Percentiles rank a stretch among this genome's conserved stretches.
phyloP scores from a whole-genome alignment of 2,329 filamentous ascomycete species.

The Teratosphaeria nubilosa region DNA sequence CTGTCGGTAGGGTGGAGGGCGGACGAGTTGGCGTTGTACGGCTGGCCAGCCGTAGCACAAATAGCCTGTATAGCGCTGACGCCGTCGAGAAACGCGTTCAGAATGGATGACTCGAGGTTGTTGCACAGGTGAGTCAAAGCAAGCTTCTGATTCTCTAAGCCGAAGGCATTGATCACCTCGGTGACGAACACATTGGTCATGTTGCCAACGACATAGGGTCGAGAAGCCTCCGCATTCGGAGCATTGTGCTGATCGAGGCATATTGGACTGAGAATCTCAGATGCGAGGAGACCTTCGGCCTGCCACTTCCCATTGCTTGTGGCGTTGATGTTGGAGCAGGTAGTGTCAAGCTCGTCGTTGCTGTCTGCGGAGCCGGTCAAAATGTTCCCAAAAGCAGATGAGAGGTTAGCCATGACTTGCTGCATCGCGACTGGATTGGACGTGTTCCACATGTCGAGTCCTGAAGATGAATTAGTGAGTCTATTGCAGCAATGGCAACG shows the following conservation, averaged over 20 bases:
- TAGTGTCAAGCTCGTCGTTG: slow-evolving; percentile 11
- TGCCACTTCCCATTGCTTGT: slow-evolving; percentile 13
- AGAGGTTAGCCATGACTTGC: slow-evolving; percentile 9
- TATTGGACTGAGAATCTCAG: slow-evolving; percentile 11
- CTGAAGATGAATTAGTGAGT: background rate
- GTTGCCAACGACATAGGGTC: slow-evolving; percentile 10
- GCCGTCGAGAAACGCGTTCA: slow-evolving; percentile 16
- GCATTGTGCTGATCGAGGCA: slow-evolving; percentile 9
- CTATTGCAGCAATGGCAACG: background rate
- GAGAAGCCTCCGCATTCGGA: slow-evolving; percentile 10
- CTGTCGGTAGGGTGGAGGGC: slow-evolving; percentile 3
- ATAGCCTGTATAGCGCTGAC: slow-evolving; percentile 10
- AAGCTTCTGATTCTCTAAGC: slow-evolving; percentile 4
- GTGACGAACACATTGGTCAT: slow-evolving; percentile 17
- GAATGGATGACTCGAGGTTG: slow-evolving; percentile 12
- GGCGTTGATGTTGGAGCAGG: slow-evolving; percentile 12
- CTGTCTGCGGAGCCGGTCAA: slow-evolving; percentile 15
- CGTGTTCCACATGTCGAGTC: background rate
- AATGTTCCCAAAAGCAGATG: slow-evolving; percentile 20
- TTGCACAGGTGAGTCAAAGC: slow-evolving; percentile 17
- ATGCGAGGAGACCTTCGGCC: slow-evolving; percentile 9
- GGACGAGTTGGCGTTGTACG: background rate
- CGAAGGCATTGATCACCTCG: slow-evolving; percentile 15
- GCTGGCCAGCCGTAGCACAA: slow-evolving; percentile 8
- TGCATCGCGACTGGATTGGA: background rate